Base-by-base conservation (phyloP, 805 yeast genomes). In the Wickerhamia fluorescens region DNA sequence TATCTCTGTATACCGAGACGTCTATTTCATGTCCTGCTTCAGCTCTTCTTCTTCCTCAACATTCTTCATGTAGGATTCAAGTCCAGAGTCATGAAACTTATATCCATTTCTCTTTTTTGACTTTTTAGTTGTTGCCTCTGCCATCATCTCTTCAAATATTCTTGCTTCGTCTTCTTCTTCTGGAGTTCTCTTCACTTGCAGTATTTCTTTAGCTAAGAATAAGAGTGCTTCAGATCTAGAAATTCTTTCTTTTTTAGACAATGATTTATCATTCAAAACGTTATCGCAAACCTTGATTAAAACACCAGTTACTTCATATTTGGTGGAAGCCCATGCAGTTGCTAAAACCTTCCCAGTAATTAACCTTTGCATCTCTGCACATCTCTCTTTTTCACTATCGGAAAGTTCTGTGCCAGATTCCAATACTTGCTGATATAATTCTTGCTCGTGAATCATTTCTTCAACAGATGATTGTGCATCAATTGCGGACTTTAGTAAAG, bases 281-380 rank as follows among this genome's bases (percentile, higher is more conserved):
- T 42, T 47, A 36, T 72, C 61, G 25, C 88, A 63, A 5, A 88
- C 82, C 35, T 66, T 68, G 40, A 84, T 92, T 52, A 92, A 84
- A 7, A 87, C 87, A 18, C 80, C 88, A 27, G 92, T 73, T 30
- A 88, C 77, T 59, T 92, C 99, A 56, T 76, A 79, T 42, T 82
- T 78, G 13, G 95, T 85, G 22, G 94, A 84, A 14, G 84, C 83
- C 99, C 99, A 92, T 12, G 95, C 94, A 1, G 95, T 87, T 6
- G 92, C 89, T 28, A 92, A 67, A 14, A 92, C 73, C 53, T 89
- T 92, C 14, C 98, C 97, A 31, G 86, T 77, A 38, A 89, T 71
- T 33, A 73, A 61, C 28, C 86, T 71, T 47, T 89, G 96, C 58
- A 82, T 73, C 49, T 86, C 92, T 2, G 78, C 86, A 30, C 55